Base-by-base conservation (phyloP, 371 early-diverging fungal species). In the Entomophthora muscae region DNA sequence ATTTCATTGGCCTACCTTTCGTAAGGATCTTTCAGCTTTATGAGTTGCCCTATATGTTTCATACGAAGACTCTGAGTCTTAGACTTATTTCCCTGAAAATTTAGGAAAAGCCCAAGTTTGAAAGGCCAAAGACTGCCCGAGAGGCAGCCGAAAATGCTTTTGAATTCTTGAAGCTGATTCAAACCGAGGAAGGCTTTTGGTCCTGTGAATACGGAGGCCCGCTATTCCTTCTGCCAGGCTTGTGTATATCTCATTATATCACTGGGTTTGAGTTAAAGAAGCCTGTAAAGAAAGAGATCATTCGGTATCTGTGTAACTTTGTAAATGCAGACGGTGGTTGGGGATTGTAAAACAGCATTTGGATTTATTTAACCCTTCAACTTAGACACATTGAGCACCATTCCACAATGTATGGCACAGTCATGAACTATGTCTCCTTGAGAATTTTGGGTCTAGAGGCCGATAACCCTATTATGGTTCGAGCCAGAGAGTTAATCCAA, bases 191-290 rank as follows among this genome's bases (percentile, higher is more conserved):
- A 66, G 98, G 98, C 1, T 95, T 95, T 77, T 97, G 91, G 89
- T 88, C 91, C 1, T 94, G 96, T 52, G 91, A 93, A 66, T 96
- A 95, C 72, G 97, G 93, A 64, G 98, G 98, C 1, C 97, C 98
- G 28, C 86, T 95, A 89, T 98, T 98, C 72, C 72, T 96, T 62
- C 77, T 93, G 24, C 92, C 93, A 17, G 97, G 97, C 12, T 66
- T 95, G 7, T 77, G 85, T 42, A 89, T 98, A 63, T 70, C 84
- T 60, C 83, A 85, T 72, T 91, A 95, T 68, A 80, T 94, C 63
- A 89, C 93, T 0, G 80, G 82, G 3, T 72, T 74, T n/a, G 75
- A 76, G 57, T 67, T 89, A 5, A 78, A 75, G 56, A 78, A 84
- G 5, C 73, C 73, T 27, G 76, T 75, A 68, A 74, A 76, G 23